phyloP scores from a whole-genome alignment of 305 asterid species.

The Fraxinus baroniana region DNA sequence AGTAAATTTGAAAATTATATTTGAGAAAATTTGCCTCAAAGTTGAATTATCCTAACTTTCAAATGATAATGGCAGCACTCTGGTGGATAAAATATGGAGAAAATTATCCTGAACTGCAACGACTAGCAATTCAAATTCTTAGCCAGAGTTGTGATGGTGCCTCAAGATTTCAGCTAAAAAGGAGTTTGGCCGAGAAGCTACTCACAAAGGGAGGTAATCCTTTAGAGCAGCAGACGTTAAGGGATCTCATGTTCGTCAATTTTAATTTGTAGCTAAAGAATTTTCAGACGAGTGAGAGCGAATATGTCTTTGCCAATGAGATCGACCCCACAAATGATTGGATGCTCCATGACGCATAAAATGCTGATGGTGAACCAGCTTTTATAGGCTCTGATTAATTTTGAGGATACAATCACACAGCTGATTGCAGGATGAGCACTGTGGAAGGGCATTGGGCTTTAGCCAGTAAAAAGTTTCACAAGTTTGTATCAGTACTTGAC shows the following conservation, averaged over 20 bases:
- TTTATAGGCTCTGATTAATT: constrained; percentile 18
- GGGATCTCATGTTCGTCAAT: constrained; percentile 38
- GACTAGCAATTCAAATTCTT: constrained; percentile 48
- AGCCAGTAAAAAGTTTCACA: background rate
- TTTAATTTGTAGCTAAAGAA: constrained; percentile 55
- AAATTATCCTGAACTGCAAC: constrained; percentile 52
- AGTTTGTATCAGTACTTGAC: background rate
- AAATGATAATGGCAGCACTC: constrained; percentile 38
- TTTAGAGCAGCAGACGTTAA: constrained; percentile 33
- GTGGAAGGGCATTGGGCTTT: background rate
- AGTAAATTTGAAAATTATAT: background rate
- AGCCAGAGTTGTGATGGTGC: constrained; percentile 67
- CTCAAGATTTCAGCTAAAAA: constrained; percentile 42
- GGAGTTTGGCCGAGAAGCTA: constrained; percentile 43
- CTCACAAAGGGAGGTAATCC: constrained; percentile 23
- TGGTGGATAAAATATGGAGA: constrained; percentile 70
- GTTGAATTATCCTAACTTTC: background rate
- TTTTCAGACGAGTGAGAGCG: constrained; percentile 16
- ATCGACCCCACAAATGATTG: constrained; percentile 30
- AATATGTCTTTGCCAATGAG: constrained; percentile 15
- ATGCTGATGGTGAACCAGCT: background rate
- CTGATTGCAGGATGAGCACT: background rate
- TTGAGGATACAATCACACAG: background rate
- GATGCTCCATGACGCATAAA: constrained; percentile 18
- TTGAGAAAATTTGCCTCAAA: background rate